These are phyloP conservation scores for Delonix regia DNA, from an alignment of 306 rosid genomes.

Conservation along the genomic window DNA sequence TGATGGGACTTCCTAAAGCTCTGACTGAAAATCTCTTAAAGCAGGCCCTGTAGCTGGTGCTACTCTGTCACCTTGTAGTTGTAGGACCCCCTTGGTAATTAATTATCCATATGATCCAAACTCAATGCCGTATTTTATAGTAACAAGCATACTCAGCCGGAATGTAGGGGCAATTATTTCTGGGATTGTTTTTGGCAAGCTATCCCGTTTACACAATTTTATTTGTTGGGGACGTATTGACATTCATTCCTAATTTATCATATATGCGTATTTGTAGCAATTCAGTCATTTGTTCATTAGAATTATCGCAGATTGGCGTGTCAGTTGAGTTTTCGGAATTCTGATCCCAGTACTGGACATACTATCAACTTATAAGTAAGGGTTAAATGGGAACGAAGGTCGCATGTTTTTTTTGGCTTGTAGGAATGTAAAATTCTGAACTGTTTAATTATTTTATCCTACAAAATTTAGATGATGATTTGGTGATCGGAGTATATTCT, in stretches of 20 bases:
- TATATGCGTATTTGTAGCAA: background rate
- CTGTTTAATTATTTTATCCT: too few species aligned
- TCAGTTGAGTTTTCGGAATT: too few species aligned
- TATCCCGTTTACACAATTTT: background rate
- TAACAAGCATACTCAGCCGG: conserved; percentile 22
- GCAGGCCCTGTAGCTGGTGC: conserved; percentile 59
- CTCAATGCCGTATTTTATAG: conserved; percentile 21
- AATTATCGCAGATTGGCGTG: too few species aligned
- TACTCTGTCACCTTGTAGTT: conserved; percentile 9
- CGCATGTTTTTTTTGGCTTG: background rate
- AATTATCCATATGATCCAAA: conserved; percentile 6
- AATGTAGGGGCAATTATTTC: conserved; percentile 16
- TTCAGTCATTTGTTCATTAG: background rate
- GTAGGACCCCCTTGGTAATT: conserved; percentile 23
- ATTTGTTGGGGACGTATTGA: background rate
- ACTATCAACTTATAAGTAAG: background rate
- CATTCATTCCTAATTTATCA: background rate
- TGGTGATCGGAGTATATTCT: too few species aligned
- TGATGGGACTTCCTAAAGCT: conserved; percentile 93
- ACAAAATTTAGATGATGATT: too few species aligned
- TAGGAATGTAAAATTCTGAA: too few species aligned
- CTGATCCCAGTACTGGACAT: background rate
- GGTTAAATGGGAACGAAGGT: background rate
- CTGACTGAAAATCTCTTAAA: conserved; percentile 73
- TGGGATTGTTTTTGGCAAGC: conserved; percentile 8